Evolutionary conservation across 2,329 filamentous ascomycete species (phyloP).

Genomic region (Truncatella angustata): DNA sequence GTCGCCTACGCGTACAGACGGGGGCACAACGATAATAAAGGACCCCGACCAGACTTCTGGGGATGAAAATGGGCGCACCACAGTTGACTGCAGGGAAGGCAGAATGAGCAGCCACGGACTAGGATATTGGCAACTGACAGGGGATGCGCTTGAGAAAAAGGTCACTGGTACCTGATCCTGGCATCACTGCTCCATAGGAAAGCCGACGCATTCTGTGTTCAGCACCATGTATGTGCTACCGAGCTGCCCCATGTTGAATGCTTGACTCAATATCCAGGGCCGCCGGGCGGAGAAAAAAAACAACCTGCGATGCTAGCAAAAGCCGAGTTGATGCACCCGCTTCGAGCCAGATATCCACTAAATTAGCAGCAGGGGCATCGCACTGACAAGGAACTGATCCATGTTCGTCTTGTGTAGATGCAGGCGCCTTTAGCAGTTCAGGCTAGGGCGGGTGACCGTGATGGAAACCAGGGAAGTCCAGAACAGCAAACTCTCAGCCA

Average conservation of each 20-base stretch:
- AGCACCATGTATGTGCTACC: conserved; percentile 9
- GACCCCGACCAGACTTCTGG: background rate
- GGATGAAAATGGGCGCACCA: background rate
- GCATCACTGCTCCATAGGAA: background rate
- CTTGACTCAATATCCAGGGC: conserved; percentile 8
- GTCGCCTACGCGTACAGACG: conserved; percentile 2
- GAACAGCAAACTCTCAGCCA: background rate
- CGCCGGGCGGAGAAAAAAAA: background rate
- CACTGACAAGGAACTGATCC: background rate
- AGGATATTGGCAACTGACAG: background rate
- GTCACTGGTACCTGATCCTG: conserved; percentile 1
- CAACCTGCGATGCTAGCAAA: conserved; percentile 1
- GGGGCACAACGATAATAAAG: conserved; percentile 9
- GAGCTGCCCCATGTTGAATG: background rate
- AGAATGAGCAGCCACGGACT: background rate
- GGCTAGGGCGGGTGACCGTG: conserved; percentile 4
- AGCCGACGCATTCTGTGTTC: background rate
- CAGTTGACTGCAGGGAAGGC: conserved; percentile 1
- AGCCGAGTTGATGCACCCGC: conserved; percentile 1
- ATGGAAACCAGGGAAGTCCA: background rate
- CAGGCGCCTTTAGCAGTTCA: background rate
- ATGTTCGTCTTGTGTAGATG: conserved; percentile 6
- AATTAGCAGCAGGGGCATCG: conserved; percentile 8
- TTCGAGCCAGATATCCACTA: conserved; percentile 5
- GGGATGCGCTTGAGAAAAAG: conserved; percentile 2